Percentiles rank a stretch among this genome's conserved stretches.
phyloP scores from a whole-genome alignment of 352 stramenopile species.

The Pythium scleroteichum region DNA sequence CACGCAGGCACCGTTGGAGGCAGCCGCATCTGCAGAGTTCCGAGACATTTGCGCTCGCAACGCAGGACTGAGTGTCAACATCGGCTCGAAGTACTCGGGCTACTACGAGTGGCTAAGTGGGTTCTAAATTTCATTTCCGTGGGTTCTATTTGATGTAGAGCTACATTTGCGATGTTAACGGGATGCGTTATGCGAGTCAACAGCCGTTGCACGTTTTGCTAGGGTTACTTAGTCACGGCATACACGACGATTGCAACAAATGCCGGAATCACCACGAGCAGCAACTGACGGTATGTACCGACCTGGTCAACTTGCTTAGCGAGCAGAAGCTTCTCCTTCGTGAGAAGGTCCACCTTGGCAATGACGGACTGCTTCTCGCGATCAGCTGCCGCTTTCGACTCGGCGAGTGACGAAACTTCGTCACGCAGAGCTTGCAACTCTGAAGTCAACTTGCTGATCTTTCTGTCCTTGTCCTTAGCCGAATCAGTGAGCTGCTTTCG shows the following conservation, averaged over 20 bases:
- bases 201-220: neutral
- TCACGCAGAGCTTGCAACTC: conserved; percentile 56
- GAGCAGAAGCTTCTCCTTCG: conserved; percentile 42
- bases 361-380: conserved; percentile 27
- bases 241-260: conserved; percentile 57
- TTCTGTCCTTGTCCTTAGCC: conserved; percentile 72
- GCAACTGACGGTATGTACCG: conserved; percentile 56
- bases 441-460: conserved; percentile 56
- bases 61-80: conserved; percentile 60
- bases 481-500: conserved; percentile 53
- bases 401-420: conserved; percentile 32
- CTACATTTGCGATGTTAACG: conserved; percentile 12
- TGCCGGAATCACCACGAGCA: conserved; percentile 56
- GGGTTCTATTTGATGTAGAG: conserved; percentile 13
- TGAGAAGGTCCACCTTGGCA: conserved; percentile 40
- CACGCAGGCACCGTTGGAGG: conserved; percentile 69
- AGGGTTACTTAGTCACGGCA: conserved; percentile 44
- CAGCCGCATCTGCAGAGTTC: conserved; percentile 65
- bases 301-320: conserved; percentile 48
- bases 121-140: conserved; percentile 46
- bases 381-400: conserved; percentile 26
- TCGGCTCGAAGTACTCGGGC: conserved; percentile 67
- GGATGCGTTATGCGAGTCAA: conserved; percentile 3
- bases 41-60: conserved; percentile 64
- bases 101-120: conserved; percentile 76